These are phyloP conservation scores for Cochlearia excelsa DNA, from an alignment of 345 rosid genomes.

Conservation along the genomic window DNA sequence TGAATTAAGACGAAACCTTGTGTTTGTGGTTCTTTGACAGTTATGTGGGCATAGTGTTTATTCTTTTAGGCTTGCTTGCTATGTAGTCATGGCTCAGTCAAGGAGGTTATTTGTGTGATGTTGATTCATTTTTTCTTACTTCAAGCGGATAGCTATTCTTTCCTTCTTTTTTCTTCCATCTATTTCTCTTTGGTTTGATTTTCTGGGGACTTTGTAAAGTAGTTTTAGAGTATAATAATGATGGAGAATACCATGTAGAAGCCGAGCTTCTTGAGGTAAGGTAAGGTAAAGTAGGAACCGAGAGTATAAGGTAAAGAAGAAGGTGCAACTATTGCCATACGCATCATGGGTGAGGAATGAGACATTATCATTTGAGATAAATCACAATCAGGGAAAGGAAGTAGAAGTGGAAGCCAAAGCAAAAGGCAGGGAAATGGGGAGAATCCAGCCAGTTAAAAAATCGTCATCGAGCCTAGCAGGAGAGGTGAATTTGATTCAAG, in stretches of 20 bases:
- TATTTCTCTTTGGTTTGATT: neutral
- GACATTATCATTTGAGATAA: slow-evolving; percentile 75
- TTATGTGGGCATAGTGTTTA: too few relatives aligned
- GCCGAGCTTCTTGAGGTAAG: slow-evolving; percentile 65
- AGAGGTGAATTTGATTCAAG: slow-evolving; percentile 70
- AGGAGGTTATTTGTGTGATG: too few relatives aligned
- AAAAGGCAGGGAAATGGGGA: slow-evolving; percentile 92
- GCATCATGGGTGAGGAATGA: slow-evolving; percentile 98
- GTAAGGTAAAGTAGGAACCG: slow-evolving; percentile 51
- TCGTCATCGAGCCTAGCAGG: slow-evolving; percentile 36
- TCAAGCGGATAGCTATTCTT: slow-evolving; percentile 27
- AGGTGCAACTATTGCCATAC: slow-evolving; percentile 67
- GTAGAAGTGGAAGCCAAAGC: slow-evolving; percentile 50
- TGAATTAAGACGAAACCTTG: too few relatives aligned
- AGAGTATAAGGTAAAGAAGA: slow-evolving; percentile 61
- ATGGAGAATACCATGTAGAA: slow-evolving; percentile 66
- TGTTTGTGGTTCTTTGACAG: too few relatives aligned
- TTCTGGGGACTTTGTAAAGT: slow-evolving; percentile 5
- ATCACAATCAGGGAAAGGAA: slow-evolving; percentile 70
- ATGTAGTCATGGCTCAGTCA: too few relatives aligned
- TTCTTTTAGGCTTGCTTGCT: too few relatives aligned
- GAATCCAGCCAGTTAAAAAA: slow-evolving; percentile 63
- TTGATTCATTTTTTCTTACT: too few relatives aligned
- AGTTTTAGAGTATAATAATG: slow-evolving; percentile 9
- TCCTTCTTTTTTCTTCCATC: slow-evolving; percentile 21